A percentile compares a stretch with the other conserved stretches of the same genome.
These are phyloP conservation scores for Priceomyces castillae DNA, from an alignment of 805 yeast genomes.

Conservation along the genomic window DNA sequence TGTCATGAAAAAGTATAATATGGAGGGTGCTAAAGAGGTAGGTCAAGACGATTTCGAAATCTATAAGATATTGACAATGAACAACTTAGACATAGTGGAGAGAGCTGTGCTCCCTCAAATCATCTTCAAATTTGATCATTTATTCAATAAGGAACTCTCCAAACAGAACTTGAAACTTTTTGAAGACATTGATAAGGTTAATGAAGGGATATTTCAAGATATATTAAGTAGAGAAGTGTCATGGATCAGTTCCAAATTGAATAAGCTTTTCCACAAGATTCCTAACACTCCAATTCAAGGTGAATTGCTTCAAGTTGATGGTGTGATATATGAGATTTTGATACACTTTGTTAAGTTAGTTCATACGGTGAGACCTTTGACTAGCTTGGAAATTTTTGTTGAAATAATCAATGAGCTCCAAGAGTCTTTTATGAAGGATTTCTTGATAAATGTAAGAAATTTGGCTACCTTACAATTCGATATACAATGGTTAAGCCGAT, in stretches of 20 bases:
- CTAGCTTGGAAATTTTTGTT: slow-evolving; percentile 33
- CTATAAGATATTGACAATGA: slow-evolving; percentile 42
- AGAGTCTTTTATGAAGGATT: slow-evolving; percentile 30
- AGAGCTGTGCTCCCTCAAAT: slow-evolving; percentile 30
- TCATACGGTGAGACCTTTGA: slow-evolving; percentile 39
- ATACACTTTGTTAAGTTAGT: slow-evolving; percentile 41
- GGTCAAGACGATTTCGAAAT: slow-evolving; percentile 23
- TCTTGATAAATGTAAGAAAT: slow-evolving; percentile 30
- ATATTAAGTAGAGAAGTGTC: slow-evolving; percentile 35
- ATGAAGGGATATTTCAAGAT: slow-evolving; percentile 39
- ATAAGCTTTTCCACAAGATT: slow-evolving; percentile 20
- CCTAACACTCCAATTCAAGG: slow-evolving; percentile 5
- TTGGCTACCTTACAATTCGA: slow-evolving; percentile 12
- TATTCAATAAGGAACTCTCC: slow-evolving; percentile 34
- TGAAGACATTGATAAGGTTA: slow-evolving; percentile 42
- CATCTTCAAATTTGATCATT: slow-evolving; percentile 30
- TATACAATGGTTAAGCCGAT: slow-evolving; percentile 20
- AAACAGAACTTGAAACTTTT: slow-evolving; percentile 38
- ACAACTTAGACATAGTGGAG: slow-evolving; percentile 38
- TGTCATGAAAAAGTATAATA: slow-evolving; percentile 36
- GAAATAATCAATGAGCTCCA: slow-evolving; percentile 39
- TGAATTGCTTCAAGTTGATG: slow-evolving; percentile 27
- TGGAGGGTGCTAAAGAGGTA: slow-evolving; percentile 19
- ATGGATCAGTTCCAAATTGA: slow-evolving; percentile 29
- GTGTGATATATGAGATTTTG: slow-evolving; percentile 37